phyloP scores from a whole-genome alignment of 106 monocot species.

The Phalaenopsis equestris region DNA sequence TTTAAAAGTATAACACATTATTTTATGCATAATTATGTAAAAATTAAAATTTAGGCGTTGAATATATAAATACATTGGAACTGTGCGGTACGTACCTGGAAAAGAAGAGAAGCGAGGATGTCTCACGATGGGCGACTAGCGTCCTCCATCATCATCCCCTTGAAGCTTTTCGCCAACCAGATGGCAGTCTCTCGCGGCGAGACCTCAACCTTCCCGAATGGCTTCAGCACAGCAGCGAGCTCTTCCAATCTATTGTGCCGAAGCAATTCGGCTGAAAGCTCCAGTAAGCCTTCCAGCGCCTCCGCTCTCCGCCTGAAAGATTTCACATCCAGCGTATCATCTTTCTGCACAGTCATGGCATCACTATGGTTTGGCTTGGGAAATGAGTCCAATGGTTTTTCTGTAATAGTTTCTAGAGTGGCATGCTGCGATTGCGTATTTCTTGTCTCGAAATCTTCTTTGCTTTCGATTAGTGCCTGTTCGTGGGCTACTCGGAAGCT shows the following conservation, averaged over 20 bases:
- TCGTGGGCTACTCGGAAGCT: conserved; percentile 64
- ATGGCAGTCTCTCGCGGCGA: conserved; percentile 95
- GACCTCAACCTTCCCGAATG: conserved; percentile 93
- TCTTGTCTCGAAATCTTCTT: conserved; percentile 60
- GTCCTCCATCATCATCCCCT: conserved; percentile 76
- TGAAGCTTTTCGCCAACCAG: conserved; percentile 94
- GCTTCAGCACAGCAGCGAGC: conserved; percentile 74
- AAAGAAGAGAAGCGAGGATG: background rate
- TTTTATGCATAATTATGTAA: no score
- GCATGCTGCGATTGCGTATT: conserved; percentile 12
- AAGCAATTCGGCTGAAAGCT: conserved; percentile 84
- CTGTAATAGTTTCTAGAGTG: conserved; percentile 14
- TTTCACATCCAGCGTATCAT: conserved; percentile 53
- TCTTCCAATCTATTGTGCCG: conserved; percentile 70
- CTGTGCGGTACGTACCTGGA: background rate
- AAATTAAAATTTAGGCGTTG: no score
- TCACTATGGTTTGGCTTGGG: conserved; percentile 6
- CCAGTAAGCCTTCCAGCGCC: conserved; percentile 85
- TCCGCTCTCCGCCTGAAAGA: conserved; percentile 90
- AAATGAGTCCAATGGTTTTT: conserved; percentile 22
- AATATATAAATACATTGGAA: no score
- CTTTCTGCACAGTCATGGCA: conserved; percentile 35
- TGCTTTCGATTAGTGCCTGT: conserved; percentile 38
- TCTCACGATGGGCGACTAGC: conserved; percentile 9
- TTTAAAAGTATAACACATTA: no score